phyloP scores from a whole-genome alignment of 371 early-diverging fungal genomes.

The Phascolomyces articulosus region DNA sequence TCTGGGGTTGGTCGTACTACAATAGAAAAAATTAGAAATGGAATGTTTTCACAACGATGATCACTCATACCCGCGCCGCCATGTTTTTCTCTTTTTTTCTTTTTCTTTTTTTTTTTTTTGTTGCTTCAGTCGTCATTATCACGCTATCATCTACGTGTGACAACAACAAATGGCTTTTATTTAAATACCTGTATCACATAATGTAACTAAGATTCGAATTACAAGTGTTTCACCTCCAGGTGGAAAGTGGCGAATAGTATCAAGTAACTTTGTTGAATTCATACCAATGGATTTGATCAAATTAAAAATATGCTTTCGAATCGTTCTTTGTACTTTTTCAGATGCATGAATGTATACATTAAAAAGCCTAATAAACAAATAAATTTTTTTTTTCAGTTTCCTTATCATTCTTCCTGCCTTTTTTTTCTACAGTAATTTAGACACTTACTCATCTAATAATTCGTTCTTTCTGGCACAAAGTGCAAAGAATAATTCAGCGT shows the following conservation, averaged over 20 bases:
- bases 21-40: background rate
- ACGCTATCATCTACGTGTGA: background rate
- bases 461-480: slow-evolving; percentile 45
- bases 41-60: background rate
- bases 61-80: too few species aligned
- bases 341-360: slow-evolving; percentile 50
- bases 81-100: too few species aligned
- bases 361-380: slow-evolving; percentile 51
- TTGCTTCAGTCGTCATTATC: background rate
- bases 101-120: background rate
- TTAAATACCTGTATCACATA: slow-evolving; percentile 71
- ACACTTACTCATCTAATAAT: slow-evolving; percentile 41
- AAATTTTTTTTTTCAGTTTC: background rate
- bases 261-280: slow-evolving; percentile 63
- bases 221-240: slow-evolving; percentile 76
- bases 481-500: slow-evolving; percentile 46
- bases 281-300: slow-evolving; percentile 76
- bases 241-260: slow-evolving; percentile 71
- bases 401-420: background rate
- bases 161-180: background rate
- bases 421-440: background rate
- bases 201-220: slow-evolving; percentile 67
- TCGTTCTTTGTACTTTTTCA: slow-evolving; percentile 58
- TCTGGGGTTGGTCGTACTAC: slow-evolving; percentile 57
- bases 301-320: slow-evolving; percentile 70